Evolutionary conservation across 2,329 filamentous ascomycete species (phyloP).

Genomic region (Lomentospora prolificans): DNA sequence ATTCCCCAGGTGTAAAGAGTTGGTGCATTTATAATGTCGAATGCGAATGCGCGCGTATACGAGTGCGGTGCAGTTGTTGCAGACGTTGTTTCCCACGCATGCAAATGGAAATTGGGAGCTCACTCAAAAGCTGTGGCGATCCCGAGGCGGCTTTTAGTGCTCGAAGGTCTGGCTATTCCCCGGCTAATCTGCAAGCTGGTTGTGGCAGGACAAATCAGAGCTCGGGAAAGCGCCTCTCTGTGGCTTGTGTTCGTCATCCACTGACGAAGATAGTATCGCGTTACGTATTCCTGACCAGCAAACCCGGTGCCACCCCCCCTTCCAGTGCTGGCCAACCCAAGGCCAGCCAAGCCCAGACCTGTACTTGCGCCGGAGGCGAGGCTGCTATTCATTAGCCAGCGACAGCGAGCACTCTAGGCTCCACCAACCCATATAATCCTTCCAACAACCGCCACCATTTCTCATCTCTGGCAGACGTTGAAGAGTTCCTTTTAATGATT

Average conservation of each 20-base stretch:
- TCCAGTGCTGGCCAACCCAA: neutral
- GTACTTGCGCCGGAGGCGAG: neutral
- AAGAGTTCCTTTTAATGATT: neutral
- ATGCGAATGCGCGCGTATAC: too few relatives aligned
- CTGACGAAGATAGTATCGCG: slow-evolving; percentile 4
- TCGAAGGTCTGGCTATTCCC: neutral
- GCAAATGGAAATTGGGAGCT: too few relatives aligned
- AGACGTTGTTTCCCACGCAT: too few relatives aligned
- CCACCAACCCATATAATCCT: neutral
- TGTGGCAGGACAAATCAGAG: neutral
- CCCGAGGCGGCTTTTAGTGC: neutral
- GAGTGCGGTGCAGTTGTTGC: too few relatives aligned
- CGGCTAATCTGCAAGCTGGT: neutral
- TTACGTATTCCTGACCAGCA: slow-evolving; percentile 7
- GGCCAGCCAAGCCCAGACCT: neutral
- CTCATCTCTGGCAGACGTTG: neutral
- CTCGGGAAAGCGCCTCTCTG: neutral
- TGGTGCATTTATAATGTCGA: too few relatives aligned
- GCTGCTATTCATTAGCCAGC: neutral
- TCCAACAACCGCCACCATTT: neutral
- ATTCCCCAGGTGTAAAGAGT: too few relatives aligned
- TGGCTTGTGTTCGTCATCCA: slow-evolving; percentile 7
- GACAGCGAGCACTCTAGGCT: neutral
- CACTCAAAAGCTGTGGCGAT: slow-evolving; percentile 12
- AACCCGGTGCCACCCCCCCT: neutral